A percentile compares a stretch with the other conserved stretches of the same genome.
Evolutionary conservation across 495 filamentous ascomycete genomes (phyloP).

Genomic region (Penicillium coffeae): DNA sequence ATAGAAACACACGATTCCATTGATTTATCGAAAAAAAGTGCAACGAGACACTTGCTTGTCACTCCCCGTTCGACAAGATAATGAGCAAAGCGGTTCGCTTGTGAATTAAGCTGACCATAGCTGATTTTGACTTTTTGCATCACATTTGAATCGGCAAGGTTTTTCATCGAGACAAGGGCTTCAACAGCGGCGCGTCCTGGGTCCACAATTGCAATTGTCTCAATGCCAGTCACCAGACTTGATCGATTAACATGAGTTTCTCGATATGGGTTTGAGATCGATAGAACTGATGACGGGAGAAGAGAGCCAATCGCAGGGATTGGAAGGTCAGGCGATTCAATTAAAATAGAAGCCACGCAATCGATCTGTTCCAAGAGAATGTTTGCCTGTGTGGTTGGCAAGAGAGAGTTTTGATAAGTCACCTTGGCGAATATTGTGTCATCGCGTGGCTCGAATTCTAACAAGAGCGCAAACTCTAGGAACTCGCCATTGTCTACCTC

Average conservation of each 20-base stretch:
- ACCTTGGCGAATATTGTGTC: constrained; percentile 39
- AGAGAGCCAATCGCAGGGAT: constrained; percentile 30
- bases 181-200: constrained; percentile 56
- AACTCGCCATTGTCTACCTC: constrained; percentile 57
- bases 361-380: constrained; percentile 58
- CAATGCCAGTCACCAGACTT: constrained; percentile 49
- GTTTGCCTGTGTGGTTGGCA: constrained; percentile 47
- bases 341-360: constrained; percentile 42
- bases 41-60: constrained; percentile 51
- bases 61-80: constrained; percentile 46
- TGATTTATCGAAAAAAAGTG: constrained; percentile 69
- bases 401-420: constrained; percentile 48
- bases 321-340: constrained; percentile 30
- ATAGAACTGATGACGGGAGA: constrained; percentile 42
- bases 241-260: constrained; percentile 8
- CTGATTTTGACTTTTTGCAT: constrained; percentile 43
- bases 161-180: constrained; percentile 47
- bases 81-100: constrained; percentile 62
- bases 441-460: constrained; percentile 62
- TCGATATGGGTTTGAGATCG: constrained; percentile 48
- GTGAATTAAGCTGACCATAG: constrained; percentile 58
- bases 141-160: constrained; percentile 5
- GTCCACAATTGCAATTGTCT: constrained; percentile 41
- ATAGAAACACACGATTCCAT: constrained; percentile 64
- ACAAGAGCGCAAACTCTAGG: constrained; percentile 66